These are phyloP conservation scores for Breviolum minutum DNA, from an alignment of 73 alveolate genomes.

Conservation along the genomic window DNA sequence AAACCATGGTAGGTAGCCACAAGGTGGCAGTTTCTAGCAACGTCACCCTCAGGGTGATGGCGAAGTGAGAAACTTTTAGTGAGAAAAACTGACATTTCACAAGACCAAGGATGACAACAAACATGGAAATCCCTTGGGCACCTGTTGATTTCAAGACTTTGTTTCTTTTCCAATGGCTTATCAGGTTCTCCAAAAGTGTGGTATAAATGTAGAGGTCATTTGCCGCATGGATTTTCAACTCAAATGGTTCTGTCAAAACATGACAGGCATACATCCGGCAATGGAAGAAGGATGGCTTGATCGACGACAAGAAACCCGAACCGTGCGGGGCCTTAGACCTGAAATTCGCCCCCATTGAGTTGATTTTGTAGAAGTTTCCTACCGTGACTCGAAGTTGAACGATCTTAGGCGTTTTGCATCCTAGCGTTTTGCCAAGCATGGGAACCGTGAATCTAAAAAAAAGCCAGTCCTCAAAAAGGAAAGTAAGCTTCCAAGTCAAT, in stretches of 20 bases:
- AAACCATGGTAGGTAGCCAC: no score
- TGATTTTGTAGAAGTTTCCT: not conserved
- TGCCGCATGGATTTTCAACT: no score
- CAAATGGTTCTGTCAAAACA: not conserved
- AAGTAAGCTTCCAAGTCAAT: not conserved
- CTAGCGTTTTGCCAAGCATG: not conserved
- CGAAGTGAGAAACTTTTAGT: no score
- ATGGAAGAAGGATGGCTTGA: slow-evolving; percentile 93
- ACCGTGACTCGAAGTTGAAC: not conserved
- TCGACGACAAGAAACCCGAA: slow-evolving; percentile 72
- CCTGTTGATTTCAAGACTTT: no score
- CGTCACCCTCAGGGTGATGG: no score
- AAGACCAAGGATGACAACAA: no score
- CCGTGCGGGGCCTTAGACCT: slow-evolving; percentile 7
- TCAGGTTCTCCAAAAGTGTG: no score
- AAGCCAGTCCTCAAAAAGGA: not conserved
- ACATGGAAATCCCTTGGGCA: no score
- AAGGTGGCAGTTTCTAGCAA: no score
- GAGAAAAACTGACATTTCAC: no score
- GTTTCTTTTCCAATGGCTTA: no score
- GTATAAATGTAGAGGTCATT: no score
- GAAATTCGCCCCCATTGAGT: not conserved
- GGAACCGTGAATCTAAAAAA: not conserved
- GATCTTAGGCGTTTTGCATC: not conserved
- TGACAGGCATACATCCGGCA: slow-evolving; percentile 76